A percentile compares a stretch with the other conserved stretches of the same genome.
These are phyloP conservation scores for Pyrenophora tritici-repentis DNA, from an alignment of 2,329 filamentous ascomycete genomes.

Conservation along the genomic window DNA sequence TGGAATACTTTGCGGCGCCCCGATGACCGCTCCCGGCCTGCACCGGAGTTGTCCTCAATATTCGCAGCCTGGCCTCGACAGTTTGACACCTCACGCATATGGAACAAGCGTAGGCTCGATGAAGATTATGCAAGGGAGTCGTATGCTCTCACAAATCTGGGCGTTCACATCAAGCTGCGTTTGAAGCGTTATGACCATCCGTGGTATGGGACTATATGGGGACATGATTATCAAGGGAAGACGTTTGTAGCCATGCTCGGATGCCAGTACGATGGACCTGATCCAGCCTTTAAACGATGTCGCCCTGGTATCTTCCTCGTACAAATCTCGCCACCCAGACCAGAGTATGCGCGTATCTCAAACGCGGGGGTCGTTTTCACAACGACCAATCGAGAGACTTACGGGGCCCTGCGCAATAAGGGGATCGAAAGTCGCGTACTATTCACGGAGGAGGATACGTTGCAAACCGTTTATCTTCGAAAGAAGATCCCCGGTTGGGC, in stretches of 20 bases:
- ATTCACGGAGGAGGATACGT: no score
- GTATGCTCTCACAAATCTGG: conserved; percentile 5
- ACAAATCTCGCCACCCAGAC: not conserved
- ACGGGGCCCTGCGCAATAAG: no score
- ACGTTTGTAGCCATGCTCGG: not conserved
- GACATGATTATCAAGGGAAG: not conserved
- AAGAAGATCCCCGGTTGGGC: not conserved
- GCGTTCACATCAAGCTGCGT: conserved; percentile 4
- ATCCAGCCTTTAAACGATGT: not conserved
- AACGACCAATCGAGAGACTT: no score
- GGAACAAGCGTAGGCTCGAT: not conserved
- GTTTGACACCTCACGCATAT: not conserved
- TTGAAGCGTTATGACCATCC: not conserved
- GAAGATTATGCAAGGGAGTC: not conserved
- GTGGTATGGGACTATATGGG: no score
- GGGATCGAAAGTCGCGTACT: no score
- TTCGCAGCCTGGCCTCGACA: conserved; percentile 3
- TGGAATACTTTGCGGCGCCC: not conserved
- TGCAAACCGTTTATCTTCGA: not conserved
- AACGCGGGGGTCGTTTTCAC: not conserved
- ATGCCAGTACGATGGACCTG: not conserved
- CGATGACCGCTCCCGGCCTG: no score
- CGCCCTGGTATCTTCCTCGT: not conserved
- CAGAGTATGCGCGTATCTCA: not conserved
- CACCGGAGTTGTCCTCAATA: not conserved